phyloP scores from a whole-genome alignment of 768 basidiomycete genomes.

The Wakefieldia striispora region DNA sequence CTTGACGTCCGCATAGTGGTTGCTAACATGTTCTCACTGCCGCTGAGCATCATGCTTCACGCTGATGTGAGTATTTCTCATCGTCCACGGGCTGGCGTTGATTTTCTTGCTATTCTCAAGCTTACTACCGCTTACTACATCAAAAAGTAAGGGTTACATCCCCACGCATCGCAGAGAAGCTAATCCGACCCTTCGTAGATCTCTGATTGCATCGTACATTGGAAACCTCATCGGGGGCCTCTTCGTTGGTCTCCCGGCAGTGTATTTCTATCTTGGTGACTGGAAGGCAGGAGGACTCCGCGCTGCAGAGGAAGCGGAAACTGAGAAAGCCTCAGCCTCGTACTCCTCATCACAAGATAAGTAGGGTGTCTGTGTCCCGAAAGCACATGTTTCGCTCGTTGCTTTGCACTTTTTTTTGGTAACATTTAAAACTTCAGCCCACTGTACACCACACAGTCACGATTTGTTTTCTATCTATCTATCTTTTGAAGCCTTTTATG shows the following conservation, averaged over 20 bases:
- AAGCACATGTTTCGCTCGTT: not conserved
- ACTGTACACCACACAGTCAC: not conserved
- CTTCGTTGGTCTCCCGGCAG: constrained; percentile 60
- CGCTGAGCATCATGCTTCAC: constrained; percentile 68
- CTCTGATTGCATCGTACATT: constrained; percentile 60
- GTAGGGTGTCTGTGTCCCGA: not conserved
- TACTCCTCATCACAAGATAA: constrained; percentile 4
- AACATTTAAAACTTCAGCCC: not conserved
- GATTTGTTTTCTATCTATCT: not conserved
- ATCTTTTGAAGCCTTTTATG: not conserved
- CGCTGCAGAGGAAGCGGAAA: constrained; percentile 38
- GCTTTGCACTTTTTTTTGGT: not conserved
- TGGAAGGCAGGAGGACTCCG: constrained; percentile 40
- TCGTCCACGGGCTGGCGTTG: not conserved
- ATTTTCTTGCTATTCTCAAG: constrained; percentile 8
- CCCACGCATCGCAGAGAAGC: not conserved
- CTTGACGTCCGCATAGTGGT: constrained; percentile 41
- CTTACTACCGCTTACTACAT: constrained; percentile 52
- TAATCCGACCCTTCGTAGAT: constrained; percentile 33
- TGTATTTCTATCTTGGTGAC: constrained; percentile 62
- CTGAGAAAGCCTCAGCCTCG: constrained; percentile 13
- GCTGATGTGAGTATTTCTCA: constrained; percentile 48
- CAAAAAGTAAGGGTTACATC: constrained; percentile 48
- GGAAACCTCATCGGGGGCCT: constrained; percentile 69
- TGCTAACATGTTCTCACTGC: constrained; percentile 77